phyloP scores from a whole-genome alignment of 75 land plant species.

The Pinus tabuliformis region DNA sequence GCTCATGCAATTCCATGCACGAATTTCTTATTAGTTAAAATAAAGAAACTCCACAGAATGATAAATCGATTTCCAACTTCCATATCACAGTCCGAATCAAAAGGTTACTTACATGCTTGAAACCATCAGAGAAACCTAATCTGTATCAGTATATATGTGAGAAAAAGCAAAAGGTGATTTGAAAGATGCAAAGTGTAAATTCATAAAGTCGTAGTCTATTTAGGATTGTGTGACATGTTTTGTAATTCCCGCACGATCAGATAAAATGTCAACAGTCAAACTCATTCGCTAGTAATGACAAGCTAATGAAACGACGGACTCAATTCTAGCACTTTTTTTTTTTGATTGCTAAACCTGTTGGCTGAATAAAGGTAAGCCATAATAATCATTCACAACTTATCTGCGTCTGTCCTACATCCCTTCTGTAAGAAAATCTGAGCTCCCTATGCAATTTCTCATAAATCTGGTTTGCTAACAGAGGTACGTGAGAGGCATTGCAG shows the following conservation, averaged over 20 bases:
- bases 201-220: not conserved
- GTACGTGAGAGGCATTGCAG: too few relatives aligned
- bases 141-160: not conserved
- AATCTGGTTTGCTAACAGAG: too few relatives aligned
- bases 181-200: not conserved
- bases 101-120: not conserved
- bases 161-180: not conserved
- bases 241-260: not conserved
- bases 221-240: not conserved
- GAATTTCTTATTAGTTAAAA: too few relatives aligned
- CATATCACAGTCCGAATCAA: not conserved
- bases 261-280: not conserved
- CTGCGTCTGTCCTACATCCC: not conserved
- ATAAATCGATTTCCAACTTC: not conserved
- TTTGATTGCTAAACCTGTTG: not conserved
- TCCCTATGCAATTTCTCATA: too few relatives aligned
- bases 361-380: too few relatives aligned
- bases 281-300: not conserved
- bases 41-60: too few relatives aligned
- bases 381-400: not conserved
- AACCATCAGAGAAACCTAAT: not conserved
- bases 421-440: not conserved
- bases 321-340: not conserved
- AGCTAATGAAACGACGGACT: not conserved
- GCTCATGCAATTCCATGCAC: too few relatives aligned